These are phyloP conservation scores for Aspergillus sergii DNA, from an alignment of 2,329 filamentous ascomycete species.

Conservation along the genomic window DNA sequence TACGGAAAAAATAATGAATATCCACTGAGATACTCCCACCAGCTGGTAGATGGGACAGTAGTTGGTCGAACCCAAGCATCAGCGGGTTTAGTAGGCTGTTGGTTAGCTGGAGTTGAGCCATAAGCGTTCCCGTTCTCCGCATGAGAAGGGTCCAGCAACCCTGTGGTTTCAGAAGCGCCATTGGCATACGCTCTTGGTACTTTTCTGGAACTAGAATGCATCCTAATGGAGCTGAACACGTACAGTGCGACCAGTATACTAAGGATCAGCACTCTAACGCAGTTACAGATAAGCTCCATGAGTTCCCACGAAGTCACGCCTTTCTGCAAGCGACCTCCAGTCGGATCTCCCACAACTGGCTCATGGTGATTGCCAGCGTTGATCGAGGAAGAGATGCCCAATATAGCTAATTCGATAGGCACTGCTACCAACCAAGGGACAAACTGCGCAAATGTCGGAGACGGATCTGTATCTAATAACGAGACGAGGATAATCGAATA, in stretches of 20 bases:
- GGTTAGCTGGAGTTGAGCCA: slow-evolving; percentile 49
- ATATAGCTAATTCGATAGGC: slow-evolving; percentile 72
- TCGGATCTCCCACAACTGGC: slow-evolving; percentile 54
- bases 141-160: slow-evolving; percentile 43
- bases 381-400: slow-evolving; percentile 68
- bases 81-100: slow-evolving; percentile 48
- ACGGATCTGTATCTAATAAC: slow-evolving; percentile 78
- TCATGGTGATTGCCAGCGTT: slow-evolving; percentile 70
- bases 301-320: slow-evolving; percentile 47
- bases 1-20: slow-evolving; percentile 96
- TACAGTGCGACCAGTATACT: slow-evolving; percentile 64
- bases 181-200: slow-evolving; percentile 34
- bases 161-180: slow-evolving; percentile 45
- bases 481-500: slow-evolving; percentile 85
- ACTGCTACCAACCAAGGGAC: slow-evolving; percentile 75
- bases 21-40: slow-evolving; percentile 93
- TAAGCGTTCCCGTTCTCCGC: slow-evolving; percentile 54
- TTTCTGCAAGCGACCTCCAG: slow-evolving; percentile 44
- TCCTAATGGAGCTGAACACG: slow-evolving; percentile 50
- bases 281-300: slow-evolving; percentile 56
- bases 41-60: slow-evolving; percentile 82
- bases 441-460: slow-evolving; percentile 78
- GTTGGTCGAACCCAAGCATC: slow-evolving; percentile 88
- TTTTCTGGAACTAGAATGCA: slow-evolving; percentile 42
- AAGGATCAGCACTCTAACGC: slow-evolving; percentile 69